Evolutionary conservation across 2,329 filamentous ascomycete species (phyloP), one percentile per base, ranked within the genome.

Genomic region (Malbranchea zuffiana): DNA sequence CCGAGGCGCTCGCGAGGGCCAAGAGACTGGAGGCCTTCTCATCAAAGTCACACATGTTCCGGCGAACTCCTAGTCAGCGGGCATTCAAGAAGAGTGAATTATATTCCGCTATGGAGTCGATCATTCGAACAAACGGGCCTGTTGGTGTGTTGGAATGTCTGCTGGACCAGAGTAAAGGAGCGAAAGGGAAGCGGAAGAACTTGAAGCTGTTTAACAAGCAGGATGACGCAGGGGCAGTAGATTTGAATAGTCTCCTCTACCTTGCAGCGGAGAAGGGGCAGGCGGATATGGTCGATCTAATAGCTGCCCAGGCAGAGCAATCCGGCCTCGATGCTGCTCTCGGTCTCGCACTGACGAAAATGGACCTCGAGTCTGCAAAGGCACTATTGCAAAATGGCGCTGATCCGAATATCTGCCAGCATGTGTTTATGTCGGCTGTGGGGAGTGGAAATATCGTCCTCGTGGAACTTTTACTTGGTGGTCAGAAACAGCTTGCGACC

Each of bases 1-100:
- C 41, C 5, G 46, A 47, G 24, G 25, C 20, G 17, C 30, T 48
- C 7, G 29, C 35, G 24, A 45, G 35, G 19, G 38, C 37, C 19
- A 48, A 41, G 27, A 25, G 46, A 18, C 37, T 42, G 15, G 37
- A 44, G 24, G 32, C 32, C 30, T 48, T 47, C 31, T 39, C 41
- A n/a, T 43, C 45, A 12, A 46, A 46, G 20, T 41, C 45, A 7
- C 45, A 47, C 32, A 32, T 46, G 8, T 45, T 47, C 37, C 44
- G 45, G 35, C 43, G 45, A 3, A 39, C 39, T 8, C 45, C 45
- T 4, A 47, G 44, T 30, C 43, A 41, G 25, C 38, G 41, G 19
- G 33, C 23, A 10, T 47, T 44, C 32, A 46, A 37, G 10, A 40
- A 43, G 17, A 25, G 41, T 7, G 45, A 47, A 20, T 33, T 47